Evolutionary conservation across 768 basidiomycete species (phyloP).

Genomic region (Amanita fuliginea): DNA sequence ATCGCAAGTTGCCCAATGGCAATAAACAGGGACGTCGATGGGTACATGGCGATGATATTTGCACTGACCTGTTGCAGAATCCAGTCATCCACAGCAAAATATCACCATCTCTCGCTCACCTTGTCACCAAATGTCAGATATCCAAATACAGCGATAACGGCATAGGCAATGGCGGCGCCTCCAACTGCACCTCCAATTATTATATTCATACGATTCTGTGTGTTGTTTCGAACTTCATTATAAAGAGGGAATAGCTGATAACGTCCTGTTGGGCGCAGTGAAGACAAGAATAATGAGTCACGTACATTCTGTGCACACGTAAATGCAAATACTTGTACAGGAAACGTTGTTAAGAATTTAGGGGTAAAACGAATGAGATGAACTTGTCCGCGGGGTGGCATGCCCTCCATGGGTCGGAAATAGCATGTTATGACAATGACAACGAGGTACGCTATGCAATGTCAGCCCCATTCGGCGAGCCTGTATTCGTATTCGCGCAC

Average conservation of each 20-base stretch:
- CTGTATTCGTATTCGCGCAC: conserved; percentile 21
- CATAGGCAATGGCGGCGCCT: conserved; percentile 72
- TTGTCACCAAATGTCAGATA: conserved; percentile 91
- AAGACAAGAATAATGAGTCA: background rate
- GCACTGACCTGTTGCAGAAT: conserved; percentile 55
- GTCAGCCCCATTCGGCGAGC: background rate
- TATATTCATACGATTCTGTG: conserved; percentile 76
- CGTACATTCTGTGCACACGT: conserved; percentile 90
- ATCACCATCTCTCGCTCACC: conserved; percentile 25
- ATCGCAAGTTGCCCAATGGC: conserved; percentile 92
- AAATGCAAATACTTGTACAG: conserved; percentile 88
- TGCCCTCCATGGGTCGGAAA: conserved; percentile 60
- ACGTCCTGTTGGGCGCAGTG: conserved; percentile 5
- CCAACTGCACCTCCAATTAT: conserved; percentile 85
- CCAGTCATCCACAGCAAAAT: background rate
- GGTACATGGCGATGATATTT: conserved; percentile 94
- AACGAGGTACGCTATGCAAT: conserved; percentile 55
- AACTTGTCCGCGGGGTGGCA: conserved; percentile 54
- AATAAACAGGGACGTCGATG: conserved; percentile 82
- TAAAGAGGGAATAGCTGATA: conserved; percentile 82
- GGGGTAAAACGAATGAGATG: conserved; percentile 66
- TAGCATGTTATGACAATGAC: conserved; percentile 74
- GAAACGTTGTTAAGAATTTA: conserved; percentile 74
- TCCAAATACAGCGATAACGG: conserved; percentile 79
- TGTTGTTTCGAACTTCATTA: conserved; percentile 80